Evolutionary conservation across 2,329 filamentous ascomycete genomes (phyloP).

Genomic region (Talaromyces sp.): DNA sequence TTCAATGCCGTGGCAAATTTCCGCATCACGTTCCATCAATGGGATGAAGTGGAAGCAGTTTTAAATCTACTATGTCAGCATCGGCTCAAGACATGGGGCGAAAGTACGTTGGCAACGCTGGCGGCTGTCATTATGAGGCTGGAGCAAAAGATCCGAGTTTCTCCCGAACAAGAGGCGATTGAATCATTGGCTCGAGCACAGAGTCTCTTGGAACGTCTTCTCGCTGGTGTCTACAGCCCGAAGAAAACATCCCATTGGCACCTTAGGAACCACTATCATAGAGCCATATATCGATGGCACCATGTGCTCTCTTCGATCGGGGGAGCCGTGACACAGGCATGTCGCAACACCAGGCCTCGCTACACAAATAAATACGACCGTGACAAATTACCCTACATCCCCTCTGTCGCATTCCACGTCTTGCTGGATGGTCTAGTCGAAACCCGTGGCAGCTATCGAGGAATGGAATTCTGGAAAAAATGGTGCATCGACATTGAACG

Average conservation of each 20-base stretch:
- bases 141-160: conserved; percentile 20
- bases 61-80: conserved; percentile 29
- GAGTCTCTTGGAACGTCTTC: conserved; percentile 27
- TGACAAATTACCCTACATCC: conserved; percentile 22
- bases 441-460: conserved; percentile 43
- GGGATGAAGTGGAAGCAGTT: conserved; percentile 27
- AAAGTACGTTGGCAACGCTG: conserved; percentile 30
- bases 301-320: conserved; percentile 27
- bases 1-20: conserved; percentile 31
- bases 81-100: conserved; percentile 31
- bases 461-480: conserved; percentile 42
- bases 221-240: conserved; percentile 30
- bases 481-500: conserved; percentile 39
- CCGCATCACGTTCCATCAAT: conserved; percentile 27
- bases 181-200: conserved; percentile 22
- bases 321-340: conserved; percentile 25
- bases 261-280: conserved; percentile 21
- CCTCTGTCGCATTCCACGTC: conserved; percentile 44
- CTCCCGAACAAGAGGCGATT: conserved; percentile 12
- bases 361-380: conserved; percentile 12
- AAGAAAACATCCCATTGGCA: conserved; percentile 6
- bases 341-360: conserved; percentile 15
- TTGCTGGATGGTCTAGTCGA: conserved; percentile 52
- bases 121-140: conserved; percentile 37
- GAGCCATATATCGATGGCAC: conserved; percentile 23